These are phyloP conservation scores for Leccinum fibrillosum DNA, from an alignment of 768 basidiomycete species.

Conservation along the genomic window DNA sequence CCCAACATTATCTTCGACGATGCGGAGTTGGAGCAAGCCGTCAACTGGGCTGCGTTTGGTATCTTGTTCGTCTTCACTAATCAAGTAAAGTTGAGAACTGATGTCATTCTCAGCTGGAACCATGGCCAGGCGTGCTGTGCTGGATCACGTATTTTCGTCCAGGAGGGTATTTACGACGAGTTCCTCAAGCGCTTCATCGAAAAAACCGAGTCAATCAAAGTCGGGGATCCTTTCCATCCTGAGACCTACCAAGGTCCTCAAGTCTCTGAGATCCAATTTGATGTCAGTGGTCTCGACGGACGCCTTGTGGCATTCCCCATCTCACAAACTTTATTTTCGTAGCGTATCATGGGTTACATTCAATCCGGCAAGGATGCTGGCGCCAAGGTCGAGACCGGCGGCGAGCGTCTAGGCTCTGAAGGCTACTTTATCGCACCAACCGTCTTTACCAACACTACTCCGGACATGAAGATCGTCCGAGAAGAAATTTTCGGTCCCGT, in stretches of 20 bases:
- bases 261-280: slow-evolving; percentile 71
- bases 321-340: not conserved
- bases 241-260: slow-evolving; percentile 74
- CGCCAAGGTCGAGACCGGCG: slow-evolving; percentile 64
- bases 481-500: slow-evolving; percentile 85
- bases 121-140: slow-evolving; percentile 79
- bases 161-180: slow-evolving; percentile 73
- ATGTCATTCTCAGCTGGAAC: slow-evolving; percentile 49
- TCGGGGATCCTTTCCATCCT: slow-evolving; percentile 68
- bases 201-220: slow-evolving; percentile 50
- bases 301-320: not conserved
- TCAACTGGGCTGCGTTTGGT: slow-evolving; percentile 68
- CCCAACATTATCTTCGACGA: slow-evolving; percentile 48
- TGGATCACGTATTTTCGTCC: slow-evolving; percentile 80
- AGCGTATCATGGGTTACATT: slow-evolving; percentile 81
- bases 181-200: slow-evolving; percentile 62
- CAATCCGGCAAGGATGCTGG: slow-evolving; percentile 69
- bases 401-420: slow-evolving; percentile 52
- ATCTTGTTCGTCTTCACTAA: slow-evolving; percentile 56
- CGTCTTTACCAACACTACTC: slow-evolving; percentile 62
- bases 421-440: slow-evolving; percentile 77
- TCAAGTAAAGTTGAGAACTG: slow-evolving; percentile 15
- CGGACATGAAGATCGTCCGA: slow-evolving; percentile 70
- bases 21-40: slow-evolving; percentile 50
- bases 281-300: slow-evolving; percentile 41